Evolutionary conservation across 306 rosid genomes (phyloP).

Genomic region (Glycine tomentella): DNA sequence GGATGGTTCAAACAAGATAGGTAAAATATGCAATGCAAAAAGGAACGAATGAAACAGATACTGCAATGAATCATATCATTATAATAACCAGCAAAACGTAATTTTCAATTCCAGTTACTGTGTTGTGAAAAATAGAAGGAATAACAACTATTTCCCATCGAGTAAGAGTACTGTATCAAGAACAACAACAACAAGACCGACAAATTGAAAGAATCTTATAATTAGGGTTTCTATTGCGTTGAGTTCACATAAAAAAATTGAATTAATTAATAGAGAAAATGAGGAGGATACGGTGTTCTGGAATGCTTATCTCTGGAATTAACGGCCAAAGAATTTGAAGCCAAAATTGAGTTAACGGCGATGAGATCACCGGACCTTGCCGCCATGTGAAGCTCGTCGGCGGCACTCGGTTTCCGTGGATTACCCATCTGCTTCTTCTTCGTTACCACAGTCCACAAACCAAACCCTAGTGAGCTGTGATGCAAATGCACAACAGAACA

Average conservation of each 20-base stretch:
- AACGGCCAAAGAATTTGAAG: conserved; percentile 71
- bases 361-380: conserved; percentile 86
- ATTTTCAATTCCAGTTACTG: too few relatives aligned
- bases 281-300: conserved; percentile 90
- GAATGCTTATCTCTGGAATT: conserved; percentile 94
- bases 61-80: neutral
- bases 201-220: too few relatives aligned
- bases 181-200: too few relatives aligned
- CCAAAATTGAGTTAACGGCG: conserved; percentile 63
- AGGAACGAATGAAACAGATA: neutral
- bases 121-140: conserved; percentile 14
- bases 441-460: neutral
- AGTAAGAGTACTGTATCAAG: neutral
- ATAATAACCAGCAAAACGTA: too few relatives aligned
- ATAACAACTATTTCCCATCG: neutral
- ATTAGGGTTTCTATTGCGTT: conserved; percentile 40
- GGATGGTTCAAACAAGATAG: too few relatives aligned
- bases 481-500: too few relatives aligned
- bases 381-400: conserved; percentile 74
- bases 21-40: too few relatives aligned
- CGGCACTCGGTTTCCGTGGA: conserved; percentile 54
- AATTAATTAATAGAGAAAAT: neutral
- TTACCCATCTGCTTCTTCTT: conserved; percentile 50
- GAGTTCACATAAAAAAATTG: neutral
- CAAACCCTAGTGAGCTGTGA: too few relatives aligned